Evolutionary conservation across 2,329 filamentous ascomycete species (phyloP).

Genomic region (Nothophoma quercina): DNA sequence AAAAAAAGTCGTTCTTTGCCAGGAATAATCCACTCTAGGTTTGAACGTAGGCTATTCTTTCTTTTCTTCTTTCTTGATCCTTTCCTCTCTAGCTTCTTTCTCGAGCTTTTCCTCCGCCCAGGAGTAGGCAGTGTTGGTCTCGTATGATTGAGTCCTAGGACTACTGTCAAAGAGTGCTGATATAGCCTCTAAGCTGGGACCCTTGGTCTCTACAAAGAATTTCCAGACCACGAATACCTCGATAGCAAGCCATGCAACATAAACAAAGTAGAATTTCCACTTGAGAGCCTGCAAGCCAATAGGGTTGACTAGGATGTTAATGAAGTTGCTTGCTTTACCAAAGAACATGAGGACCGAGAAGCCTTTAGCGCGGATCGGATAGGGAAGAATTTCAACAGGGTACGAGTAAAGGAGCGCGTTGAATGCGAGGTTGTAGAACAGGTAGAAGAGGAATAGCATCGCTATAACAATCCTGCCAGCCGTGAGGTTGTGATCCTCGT

Average conservation of each 20-base stretch:
- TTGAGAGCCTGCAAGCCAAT: background rate
- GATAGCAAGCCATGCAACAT: background rate
- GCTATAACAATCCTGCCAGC: conserved; percentile 19
- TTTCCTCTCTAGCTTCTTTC: too few species aligned
- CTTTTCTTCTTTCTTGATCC: too few species aligned
- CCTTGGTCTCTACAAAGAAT: conserved; percentile 8
- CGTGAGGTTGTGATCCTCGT: background rate
- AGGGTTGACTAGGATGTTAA: conserved; percentile 4
- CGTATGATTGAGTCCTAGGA: too few species aligned
- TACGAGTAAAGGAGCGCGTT: too few species aligned
- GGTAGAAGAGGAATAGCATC: conserved; percentile 26
- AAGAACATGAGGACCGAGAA: conserved; percentile 48
- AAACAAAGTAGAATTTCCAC: background rate
- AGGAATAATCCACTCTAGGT: too few species aligned
- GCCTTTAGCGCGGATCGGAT: conserved; percentile 28
- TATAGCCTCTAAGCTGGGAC: conserved; percentile 21
- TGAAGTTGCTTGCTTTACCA: conserved; percentile 13
- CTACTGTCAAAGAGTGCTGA: conserved; percentile 23
- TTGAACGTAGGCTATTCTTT: too few species aligned
- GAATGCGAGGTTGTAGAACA: conserved; percentile 42
- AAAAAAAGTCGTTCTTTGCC: too few species aligned
- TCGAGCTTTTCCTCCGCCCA: too few species aligned
- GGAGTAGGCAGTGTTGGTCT: too few species aligned
- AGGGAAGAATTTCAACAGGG: conserved; percentile 44
- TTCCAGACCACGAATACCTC: background rate